Conservation (phyloP, 73 alveolate genomes). For the Paramecium tetraurelia region DNA sequence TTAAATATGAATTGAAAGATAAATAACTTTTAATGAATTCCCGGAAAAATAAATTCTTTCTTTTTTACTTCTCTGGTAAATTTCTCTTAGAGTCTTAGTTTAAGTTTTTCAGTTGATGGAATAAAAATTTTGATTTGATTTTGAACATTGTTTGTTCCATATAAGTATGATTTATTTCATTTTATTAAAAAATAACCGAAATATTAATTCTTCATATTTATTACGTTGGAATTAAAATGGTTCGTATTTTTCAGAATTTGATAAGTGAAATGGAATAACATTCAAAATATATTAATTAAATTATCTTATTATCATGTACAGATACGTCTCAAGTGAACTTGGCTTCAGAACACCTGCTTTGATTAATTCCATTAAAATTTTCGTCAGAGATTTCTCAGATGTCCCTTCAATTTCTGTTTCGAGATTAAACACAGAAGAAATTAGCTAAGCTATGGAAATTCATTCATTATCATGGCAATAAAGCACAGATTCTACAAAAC, state of each 20-base stretch:
- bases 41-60: neutral
- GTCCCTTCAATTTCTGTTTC: neutral
- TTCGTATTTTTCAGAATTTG: neutral
- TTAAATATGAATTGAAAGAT: neutral
- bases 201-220: neutral
- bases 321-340: neutral
- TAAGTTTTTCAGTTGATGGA: neutral
- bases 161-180: neutral
- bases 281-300: neutral
- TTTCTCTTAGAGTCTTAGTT: neutral
- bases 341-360: neutral
- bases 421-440: neutral
- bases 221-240: conserved; percentile 21
- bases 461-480: neutral
- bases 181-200: neutral
- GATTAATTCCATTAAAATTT: neutral
- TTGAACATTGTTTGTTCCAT: neutral
- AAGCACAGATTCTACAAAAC: neutral
- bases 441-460: neutral
- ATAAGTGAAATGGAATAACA: neutral
- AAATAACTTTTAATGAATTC: neutral
- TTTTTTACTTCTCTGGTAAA: neutral
- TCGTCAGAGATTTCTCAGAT: neutral
- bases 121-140: neutral
- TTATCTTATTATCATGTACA: neutral